phyloP scores from a whole-genome alignment of 345 rosid genomes.

The Turritis glabra region DNA sequence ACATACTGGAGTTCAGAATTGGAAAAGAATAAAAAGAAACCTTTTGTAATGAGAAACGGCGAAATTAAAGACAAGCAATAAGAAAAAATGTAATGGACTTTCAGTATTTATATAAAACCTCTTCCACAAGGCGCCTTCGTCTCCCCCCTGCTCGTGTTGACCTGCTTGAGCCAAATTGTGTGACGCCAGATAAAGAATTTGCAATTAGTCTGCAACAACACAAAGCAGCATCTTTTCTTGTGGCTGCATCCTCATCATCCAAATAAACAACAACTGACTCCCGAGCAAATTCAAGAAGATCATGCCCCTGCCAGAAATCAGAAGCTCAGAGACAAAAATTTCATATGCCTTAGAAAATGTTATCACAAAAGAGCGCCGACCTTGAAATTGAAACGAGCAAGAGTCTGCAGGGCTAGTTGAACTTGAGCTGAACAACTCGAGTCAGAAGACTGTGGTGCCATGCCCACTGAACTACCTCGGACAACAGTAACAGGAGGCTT shows the following conservation, averaged over 20 bases:
- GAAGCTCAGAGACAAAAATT: slow-evolving; percentile 28
- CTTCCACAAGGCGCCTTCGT: slow-evolving; percentile 82
- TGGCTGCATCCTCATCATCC: slow-evolving; percentile 90
- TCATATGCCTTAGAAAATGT: slow-evolving; percentile 5
- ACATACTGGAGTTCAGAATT: slow-evolving; percentile 8
- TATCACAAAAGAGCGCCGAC: slow-evolving; percentile 41
- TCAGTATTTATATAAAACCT: slow-evolving; percentile 51
- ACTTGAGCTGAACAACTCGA: slow-evolving; percentile 68
- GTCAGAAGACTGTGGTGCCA: slow-evolving; percentile 66
- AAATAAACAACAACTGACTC: slow-evolving; percentile 84
- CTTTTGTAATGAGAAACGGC: neutral
- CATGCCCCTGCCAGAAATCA: slow-evolving; percentile 59
- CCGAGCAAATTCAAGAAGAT: slow-evolving; percentile 92
- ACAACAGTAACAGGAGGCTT: slow-evolving; percentile 57
- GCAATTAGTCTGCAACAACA: slow-evolving; percentile 91
- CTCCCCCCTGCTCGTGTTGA: slow-evolving; percentile 78
- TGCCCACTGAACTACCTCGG: slow-evolving; percentile 57
- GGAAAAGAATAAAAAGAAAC: slow-evolving; percentile 7
- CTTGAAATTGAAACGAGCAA: slow-evolving; percentile 92
- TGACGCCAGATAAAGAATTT: slow-evolving; percentile 64
- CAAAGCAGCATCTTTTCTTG: slow-evolving; percentile 90
- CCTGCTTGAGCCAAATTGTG: slow-evolving; percentile 73
- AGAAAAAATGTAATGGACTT: slow-evolving; percentile 11
- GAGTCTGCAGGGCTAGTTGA: slow-evolving; percentile 97
- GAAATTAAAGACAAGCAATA: slow-evolving; percentile 12